These are phyloP conservation scores for Margaritispora aquatica DNA, from an alignment of 495 filamentous ascomycete species.

Conservation along the genomic window DNA sequence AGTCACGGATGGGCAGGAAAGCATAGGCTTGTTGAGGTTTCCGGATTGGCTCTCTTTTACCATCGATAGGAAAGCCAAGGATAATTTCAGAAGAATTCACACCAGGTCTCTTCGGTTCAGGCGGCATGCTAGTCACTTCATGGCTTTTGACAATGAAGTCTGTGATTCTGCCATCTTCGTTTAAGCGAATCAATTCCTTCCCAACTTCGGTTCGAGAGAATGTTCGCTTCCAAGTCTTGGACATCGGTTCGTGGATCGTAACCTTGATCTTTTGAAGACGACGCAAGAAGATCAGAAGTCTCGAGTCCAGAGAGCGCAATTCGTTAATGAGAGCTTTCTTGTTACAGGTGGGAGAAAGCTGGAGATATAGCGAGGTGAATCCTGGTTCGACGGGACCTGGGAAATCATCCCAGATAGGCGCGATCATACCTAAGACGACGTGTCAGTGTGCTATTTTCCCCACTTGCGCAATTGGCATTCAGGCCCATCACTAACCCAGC, in stretches of 20 bases:
- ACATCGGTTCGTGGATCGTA: background rate
- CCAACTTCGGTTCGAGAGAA: background rate
- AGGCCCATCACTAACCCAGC: no score
- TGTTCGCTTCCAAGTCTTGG: background rate
- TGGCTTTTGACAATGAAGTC: background rate
- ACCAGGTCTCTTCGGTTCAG: constrained; percentile 1
- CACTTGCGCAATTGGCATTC: no score
- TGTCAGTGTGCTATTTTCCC: no score
- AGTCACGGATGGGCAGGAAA: constrained; percentile 22
- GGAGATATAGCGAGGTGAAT: constrained; percentile 6
- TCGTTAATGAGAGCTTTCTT: background rate
- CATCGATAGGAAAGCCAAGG: constrained; percentile 18
- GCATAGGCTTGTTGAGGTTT: constrained; percentile 16
- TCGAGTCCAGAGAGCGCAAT: constrained; percentile 2
- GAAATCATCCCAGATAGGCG: constrained; percentile 18
- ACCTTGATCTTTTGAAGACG: constrained; percentile 1
- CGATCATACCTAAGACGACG: constrained; percentile 31
- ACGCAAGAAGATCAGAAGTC: constrained; percentile 13
- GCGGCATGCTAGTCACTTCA: background rate
- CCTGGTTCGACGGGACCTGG: background rate
- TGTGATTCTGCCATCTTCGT: background rate
- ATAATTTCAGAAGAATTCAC: constrained; percentile 5
- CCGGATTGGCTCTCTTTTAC: background rate
- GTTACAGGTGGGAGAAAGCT: background rate
- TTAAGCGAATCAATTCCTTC: background rate